Evolutionary conservation across 331 rosid species (phyloP).

Genomic region (Quercus lobata): DNA sequence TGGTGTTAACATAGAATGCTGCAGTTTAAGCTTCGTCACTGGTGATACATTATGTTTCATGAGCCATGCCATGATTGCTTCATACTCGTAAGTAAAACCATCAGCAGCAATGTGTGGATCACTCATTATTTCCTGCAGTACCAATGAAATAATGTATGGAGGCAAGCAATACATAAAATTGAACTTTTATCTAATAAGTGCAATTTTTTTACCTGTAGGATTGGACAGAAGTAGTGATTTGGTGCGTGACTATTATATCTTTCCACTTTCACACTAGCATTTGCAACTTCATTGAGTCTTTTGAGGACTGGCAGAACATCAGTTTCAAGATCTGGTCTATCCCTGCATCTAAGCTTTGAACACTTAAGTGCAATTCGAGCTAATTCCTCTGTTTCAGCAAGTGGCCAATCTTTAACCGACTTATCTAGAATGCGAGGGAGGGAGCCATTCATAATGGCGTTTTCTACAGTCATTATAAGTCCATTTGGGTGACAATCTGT

Average conservation of each 20-base stretch:
- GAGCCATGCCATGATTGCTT: conserved; percentile 94
- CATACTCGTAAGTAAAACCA: conserved; percentile 78
- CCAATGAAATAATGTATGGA: conserved; percentile 11
- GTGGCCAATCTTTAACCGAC: conserved; percentile 84
- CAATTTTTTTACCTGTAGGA: conserved; percentile 67
- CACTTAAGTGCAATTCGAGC: conserved; percentile 66
- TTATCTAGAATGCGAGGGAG: conserved; percentile 54
- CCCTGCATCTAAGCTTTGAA: conserved; percentile 82
- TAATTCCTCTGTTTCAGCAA: conserved; percentile 62
- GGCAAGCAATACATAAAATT: neutral
- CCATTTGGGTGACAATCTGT: conserved; percentile 70
- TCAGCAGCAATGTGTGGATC: conserved; percentile 89
- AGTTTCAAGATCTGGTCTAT: conserved; percentile 89
- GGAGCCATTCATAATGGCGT: conserved; percentile 56
- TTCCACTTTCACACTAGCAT: conserved; percentile 39
- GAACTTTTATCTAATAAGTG: conserved; percentile 1
- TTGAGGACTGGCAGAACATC: conserved; percentile 81
- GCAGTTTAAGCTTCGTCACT: conserved; percentile 56
- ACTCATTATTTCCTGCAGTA: conserved; percentile 78
- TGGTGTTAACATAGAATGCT: conserved; percentile 58
- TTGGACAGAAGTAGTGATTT: conserved; percentile 88
- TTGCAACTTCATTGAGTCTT: conserved; percentile 52
- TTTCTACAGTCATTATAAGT: conserved; percentile 50
- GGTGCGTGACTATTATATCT: conserved; percentile 38
- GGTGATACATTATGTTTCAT: conserved; percentile 72